Conservation (phyloP, 148 eudicot species). For the Limonium bicolor region DNA sequence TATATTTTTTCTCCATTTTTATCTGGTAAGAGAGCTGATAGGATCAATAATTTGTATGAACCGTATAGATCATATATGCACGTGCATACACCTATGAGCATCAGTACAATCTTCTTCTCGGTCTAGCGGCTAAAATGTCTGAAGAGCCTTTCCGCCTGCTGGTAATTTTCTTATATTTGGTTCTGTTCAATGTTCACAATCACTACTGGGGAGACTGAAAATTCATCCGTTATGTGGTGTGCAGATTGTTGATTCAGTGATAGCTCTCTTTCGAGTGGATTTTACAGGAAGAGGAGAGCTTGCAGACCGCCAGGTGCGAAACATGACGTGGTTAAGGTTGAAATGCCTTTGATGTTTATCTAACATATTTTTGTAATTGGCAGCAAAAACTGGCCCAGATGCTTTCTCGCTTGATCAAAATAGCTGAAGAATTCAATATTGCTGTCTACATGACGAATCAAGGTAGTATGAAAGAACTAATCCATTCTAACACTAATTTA, state of each 20-base stretch:
- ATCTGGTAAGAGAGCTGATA: not conserved
- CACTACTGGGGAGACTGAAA: not conserved
- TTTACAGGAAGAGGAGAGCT: constrained; percentile 96
- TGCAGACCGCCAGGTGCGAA: constrained; percentile 83
- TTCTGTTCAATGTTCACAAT: no score
- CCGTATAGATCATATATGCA: constrained; percentile 77
- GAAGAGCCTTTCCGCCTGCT: constrained; percentile 89
- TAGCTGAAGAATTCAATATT: constrained; percentile 87
- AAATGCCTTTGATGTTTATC: no score
- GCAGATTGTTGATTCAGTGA: constrained; percentile 82
- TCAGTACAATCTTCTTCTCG: constrained; percentile 91
- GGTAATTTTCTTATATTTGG: constrained; percentile 25
- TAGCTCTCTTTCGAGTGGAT: constrained; percentile 91
- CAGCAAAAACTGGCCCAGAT: constrained; percentile 98
- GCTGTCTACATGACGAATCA: constrained; percentile 93
- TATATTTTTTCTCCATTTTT: no score
- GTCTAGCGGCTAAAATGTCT: constrained; percentile 94
- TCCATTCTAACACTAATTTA: no score
- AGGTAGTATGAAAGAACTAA: no score
- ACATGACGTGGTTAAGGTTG: constrained; percentile 1
- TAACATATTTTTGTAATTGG: no score
- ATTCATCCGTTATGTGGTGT: not conserved
- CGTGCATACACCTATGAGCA: constrained; percentile 99
- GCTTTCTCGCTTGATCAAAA: constrained; percentile 77
- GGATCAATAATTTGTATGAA: not conserved